These are phyloP conservation scores for Botrytis deweyae DNA, from an alignment of 2,329 filamentous ascomycete species.

Conservation along the genomic window DNA sequence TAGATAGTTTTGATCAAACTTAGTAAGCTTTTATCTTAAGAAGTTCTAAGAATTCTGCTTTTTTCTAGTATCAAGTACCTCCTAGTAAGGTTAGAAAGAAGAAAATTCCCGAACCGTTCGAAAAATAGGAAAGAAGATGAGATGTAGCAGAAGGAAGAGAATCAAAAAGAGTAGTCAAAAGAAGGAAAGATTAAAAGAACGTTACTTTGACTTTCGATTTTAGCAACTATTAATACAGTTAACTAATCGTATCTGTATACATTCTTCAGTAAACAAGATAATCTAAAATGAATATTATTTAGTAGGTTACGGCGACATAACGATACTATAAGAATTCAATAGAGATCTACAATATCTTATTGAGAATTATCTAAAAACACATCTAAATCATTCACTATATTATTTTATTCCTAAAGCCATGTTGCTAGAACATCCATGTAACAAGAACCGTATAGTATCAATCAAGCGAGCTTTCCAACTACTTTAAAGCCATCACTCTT, in stretches of 20 bases:
- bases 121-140: too few species aligned
- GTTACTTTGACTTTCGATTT: too few species aligned
- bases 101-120: not conserved
- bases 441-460: not conserved
- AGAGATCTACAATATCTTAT: not conserved
- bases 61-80: too few species aligned
- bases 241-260: too few species aligned
- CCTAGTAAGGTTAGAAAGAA: not conserved
- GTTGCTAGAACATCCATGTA: too few species aligned
- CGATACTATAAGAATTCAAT: not conserved
- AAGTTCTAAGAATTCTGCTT: too few species aligned
- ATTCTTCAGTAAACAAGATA: not conserved
- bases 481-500: not conserved
- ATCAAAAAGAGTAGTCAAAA: too few species aligned
- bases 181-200: too few species aligned
- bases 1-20: not conserved
- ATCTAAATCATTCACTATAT: not conserved
- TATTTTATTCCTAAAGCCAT: not conserved
- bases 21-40: too few species aligned
- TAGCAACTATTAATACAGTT: too few species aligned
- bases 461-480: not conserved
- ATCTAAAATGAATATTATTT: not conserved
- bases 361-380: not conserved
- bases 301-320: fast-evolving
- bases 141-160: too few species aligned